Percentiles rank a stretch among this genome's conserved stretches.
These are phyloP conservation scores for Suillus ampliporus DNA, from an alignment of 768 basidiomycete genomes.

Conservation along the genomic window DNA sequence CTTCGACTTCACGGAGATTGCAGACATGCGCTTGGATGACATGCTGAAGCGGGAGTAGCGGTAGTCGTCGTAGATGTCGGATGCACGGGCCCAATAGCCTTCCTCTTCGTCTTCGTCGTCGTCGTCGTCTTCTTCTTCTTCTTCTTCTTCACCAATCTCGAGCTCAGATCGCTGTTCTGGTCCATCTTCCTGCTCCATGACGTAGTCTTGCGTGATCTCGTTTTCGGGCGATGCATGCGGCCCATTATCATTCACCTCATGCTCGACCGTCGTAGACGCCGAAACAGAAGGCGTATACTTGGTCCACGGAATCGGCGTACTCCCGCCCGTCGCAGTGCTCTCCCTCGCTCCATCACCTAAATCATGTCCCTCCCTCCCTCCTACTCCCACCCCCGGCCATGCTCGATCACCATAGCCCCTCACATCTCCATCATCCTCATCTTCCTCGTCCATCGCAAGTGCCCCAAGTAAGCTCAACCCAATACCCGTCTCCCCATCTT, in stretches of 20 bases:
- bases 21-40: slow-evolving; percentile 35
- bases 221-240: neutral
- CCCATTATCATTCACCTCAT: neutral
- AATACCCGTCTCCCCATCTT: slow-evolving; percentile 70
- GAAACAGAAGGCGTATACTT: slow-evolving; percentile 34
- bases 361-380: slow-evolving; percentile 13
- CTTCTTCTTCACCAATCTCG: slow-evolving; percentile 15
- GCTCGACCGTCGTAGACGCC: slow-evolving; percentile 11
- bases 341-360: slow-evolving; percentile 15
- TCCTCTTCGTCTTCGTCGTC: slow-evolving; percentile 37
- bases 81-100: slow-evolving; percentile 67
- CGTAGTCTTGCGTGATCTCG: neutral
- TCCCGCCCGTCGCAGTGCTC: slow-evolving; percentile 4
- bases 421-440: slow-evolving; percentile 21
- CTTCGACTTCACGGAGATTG: slow-evolving; percentile 36
- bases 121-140: slow-evolving; percentile 19
- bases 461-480: slow-evolving; percentile 69
- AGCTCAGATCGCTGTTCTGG: neutral
- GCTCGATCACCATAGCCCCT: slow-evolving; percentile 21
- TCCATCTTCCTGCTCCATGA: neutral
- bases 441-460: slow-evolving; percentile 41
- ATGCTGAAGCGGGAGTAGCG: slow-evolving; percentile 70
- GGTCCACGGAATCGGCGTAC: slow-evolving; percentile 33
- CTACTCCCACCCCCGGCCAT: neutral
- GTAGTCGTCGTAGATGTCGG: slow-evolving; percentile 83